Evolutionary conservation across 148 eudicot genomes (phyloP).

Genomic region (Rhododendron ovatum): DNA sequence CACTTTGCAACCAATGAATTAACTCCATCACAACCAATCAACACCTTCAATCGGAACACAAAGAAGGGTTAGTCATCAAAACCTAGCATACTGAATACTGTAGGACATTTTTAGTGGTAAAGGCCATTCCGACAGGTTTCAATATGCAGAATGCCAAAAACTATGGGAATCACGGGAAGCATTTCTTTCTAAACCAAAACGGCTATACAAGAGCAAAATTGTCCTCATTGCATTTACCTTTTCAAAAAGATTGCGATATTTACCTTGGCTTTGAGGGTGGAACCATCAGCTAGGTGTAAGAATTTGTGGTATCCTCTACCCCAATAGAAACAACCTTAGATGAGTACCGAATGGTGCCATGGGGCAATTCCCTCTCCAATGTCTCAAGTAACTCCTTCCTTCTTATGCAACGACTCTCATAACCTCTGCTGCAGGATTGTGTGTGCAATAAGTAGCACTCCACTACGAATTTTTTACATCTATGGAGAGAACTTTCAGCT

Average conservation of each 20-base stretch:
- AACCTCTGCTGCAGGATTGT: conserved; percentile 3
- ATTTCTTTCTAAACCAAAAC: neutral
- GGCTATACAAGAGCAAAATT: neutral
- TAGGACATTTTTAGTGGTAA: too few species aligned
- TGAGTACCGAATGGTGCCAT: conserved; percentile 38
- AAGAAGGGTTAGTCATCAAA: neutral
- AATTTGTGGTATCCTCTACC: conserved; percentile 34
- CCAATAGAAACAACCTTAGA: conserved; percentile 41
- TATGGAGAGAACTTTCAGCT: neutral
- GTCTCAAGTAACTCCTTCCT: conserved; percentile 44
- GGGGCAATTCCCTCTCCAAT: conserved; percentile 36
- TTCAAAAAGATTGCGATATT: neutral
- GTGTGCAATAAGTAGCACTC: neutral
- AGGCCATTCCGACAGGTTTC: neutral
- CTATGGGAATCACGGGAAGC: neutral
- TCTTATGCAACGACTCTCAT: conserved; percentile 39
- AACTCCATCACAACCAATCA: conserved; percentile 60
- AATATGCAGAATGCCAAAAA: neutral
- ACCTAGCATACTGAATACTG: neutral
- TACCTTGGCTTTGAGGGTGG: conserved; percentile 43
- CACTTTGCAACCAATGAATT: conserved; percentile 47
- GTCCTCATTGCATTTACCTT: neutral
- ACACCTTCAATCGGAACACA: conserved; percentile 21
- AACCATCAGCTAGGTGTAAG: conserved; percentile 46
- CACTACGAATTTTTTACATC: neutral